These are phyloP conservation scores for Dothiorella sarmentorum DNA, from an alignment of 2,329 filamentous ascomycete species.

Conservation along the genomic window DNA sequence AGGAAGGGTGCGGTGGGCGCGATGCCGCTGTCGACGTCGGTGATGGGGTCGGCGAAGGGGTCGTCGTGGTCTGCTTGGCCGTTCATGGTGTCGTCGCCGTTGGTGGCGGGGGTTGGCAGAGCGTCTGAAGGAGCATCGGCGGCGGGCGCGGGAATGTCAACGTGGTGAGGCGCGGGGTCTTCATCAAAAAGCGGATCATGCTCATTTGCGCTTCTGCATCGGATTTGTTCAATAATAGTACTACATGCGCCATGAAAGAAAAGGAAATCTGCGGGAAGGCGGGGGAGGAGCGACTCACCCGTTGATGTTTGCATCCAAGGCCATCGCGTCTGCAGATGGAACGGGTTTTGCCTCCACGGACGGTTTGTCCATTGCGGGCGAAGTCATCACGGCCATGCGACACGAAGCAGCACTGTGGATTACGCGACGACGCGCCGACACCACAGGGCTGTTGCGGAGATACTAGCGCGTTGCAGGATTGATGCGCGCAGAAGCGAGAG, in stretches of 20 bases:
- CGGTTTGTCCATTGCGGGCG: conserved; percentile 35
- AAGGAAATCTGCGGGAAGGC: conserved; percentile 1
- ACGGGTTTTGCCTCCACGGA: conserved; percentile 48
- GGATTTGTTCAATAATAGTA: conserved; percentile 24
- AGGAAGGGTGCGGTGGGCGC: conserved; percentile 43
- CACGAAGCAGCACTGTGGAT: conserved; percentile 17
- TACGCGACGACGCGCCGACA: conserved; percentile 17
- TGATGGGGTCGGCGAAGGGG: conserved; percentile 35
- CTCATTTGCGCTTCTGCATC: conserved; percentile 20
- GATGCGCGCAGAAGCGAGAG: conserved; percentile 10
- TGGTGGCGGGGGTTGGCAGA: conserved; percentile 23
- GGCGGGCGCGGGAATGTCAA: conserved; percentile 24
- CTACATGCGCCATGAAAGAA: conserved; percentile 21
- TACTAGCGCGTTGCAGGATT: conserved; percentile 12
- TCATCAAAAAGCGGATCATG: conserved; percentile 36
- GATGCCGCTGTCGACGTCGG: conserved; percentile 43
- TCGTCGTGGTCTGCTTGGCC: conserved; percentile 26
- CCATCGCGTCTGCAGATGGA: conserved; percentile 49
- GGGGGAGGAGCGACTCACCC: conserved; percentile 52
- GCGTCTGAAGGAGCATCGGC: conserved; percentile 19
- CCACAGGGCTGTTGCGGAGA: conserved; percentile 13
- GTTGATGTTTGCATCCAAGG: conserved; percentile 53
- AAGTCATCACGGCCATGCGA: conserved; percentile 40
- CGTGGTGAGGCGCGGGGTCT: conserved; percentile 23
- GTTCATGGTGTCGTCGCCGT: conserved; percentile 29